Evolutionary conservation across 2,329 filamentous ascomycete species (phyloP), one percentile per base, ranked within the genome.

Genomic region (Colletotrichum sp.): DNA sequence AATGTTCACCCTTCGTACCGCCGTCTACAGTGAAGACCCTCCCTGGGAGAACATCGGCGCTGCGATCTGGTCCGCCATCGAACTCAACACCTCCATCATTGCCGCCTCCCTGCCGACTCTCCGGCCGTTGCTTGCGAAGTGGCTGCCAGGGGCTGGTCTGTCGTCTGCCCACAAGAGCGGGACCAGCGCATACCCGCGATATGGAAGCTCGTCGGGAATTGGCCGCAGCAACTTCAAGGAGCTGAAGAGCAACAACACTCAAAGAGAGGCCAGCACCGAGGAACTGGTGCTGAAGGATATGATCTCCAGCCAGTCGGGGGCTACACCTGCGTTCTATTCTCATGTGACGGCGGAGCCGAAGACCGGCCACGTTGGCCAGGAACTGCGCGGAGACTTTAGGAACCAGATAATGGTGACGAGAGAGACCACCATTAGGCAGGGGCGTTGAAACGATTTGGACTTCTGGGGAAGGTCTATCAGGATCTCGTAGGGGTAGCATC

Each of bases 11-110:
- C 80, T 83, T 51, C 77, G 75, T 33, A 69, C 70, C 12, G 78
- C 78, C n/a, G 79, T 79, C 72, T 65, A 73, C 66, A 79, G 76
- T 54, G 27, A 77, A 55, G 81, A 82, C 70, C 77, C 80, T 6
- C 78, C 80, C 2, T 82, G 80, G 80, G 78, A 81, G 70, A 80
- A 81, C 70, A 78, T 79, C 31, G 76, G 77, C 61, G 80, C 80
- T 6, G 79, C 79, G 36, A 77, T 80, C 62, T 82, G 81, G 81
- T 82, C 81, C 55, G 71, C 75, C 69, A 76, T 81, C 75, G 81
- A 82, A 65, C 76, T 81, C 59, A 80, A 81, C 71, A 76, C 73
- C 72, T 77, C 79, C 47, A 79, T 82, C 64, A 76, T 82, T 24
- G 78, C 77, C 66, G 78, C 80, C 16, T 77, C 75, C 12, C 77